These are phyloP conservation scores for Castanospermum australe DNA, from an alignment of 306 rosid genomes.

Conservation along the genomic window DNA sequence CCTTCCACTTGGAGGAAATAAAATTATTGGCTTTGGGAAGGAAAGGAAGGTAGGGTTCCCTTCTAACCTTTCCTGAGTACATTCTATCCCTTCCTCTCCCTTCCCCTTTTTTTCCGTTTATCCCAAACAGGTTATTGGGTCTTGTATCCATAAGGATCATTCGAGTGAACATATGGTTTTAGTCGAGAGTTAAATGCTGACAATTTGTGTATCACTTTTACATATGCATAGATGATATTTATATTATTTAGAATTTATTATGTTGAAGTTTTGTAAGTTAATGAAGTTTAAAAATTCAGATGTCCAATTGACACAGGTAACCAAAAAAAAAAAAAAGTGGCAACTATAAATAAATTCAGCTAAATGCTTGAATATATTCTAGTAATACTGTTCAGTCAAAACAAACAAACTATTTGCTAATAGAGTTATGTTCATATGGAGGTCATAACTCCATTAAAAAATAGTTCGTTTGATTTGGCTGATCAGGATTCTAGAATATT, in stretches of 20 bases:
- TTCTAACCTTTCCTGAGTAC: background rate
- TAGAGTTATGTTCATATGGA: constrained; percentile 4
- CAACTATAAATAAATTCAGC: too few relatives aligned
- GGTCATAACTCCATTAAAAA: constrained; percentile 37
- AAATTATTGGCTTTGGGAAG: background rate
- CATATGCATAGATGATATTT: background rate
- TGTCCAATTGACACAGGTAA: background rate
- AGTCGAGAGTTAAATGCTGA: background rate
- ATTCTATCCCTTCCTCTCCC: background rate
- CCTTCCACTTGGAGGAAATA: background rate
- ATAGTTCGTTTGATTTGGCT: constrained; percentile 36
- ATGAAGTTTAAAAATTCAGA: background rate
- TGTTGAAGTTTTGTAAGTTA: background rate
- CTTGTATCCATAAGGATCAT: background rate
- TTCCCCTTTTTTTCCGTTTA: background rate
- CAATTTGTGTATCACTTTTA: background rate
- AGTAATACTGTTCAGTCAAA: constrained; percentile 5
- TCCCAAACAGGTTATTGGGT: background rate
- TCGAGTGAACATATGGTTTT: background rate
- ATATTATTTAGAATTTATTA: background rate
- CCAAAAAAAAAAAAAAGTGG: background rate
- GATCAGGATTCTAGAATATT: constrained; percentile 31
- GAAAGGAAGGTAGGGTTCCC: background rate
- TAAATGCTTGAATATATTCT: background rate
- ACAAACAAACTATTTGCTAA: constrained; percentile 30